These are phyloP conservation scores for Stygiomarasmius scandens DNA, from an alignment of 1,284 basidiomycete species.

Conservation along the genomic window DNA sequence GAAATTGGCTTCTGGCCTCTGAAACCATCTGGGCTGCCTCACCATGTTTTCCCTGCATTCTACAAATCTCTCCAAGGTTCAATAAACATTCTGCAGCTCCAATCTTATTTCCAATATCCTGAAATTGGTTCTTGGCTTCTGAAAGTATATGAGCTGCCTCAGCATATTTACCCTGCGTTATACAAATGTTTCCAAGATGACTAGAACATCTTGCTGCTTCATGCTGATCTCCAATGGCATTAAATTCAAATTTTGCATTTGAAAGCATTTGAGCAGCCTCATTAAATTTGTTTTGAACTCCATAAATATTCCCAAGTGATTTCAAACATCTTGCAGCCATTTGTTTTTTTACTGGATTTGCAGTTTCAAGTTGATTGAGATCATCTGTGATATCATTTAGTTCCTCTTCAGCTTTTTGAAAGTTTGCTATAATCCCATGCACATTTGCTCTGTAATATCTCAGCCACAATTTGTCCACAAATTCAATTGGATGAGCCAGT, in stretches of 20 bases:
- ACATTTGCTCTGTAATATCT: too few species aligned
- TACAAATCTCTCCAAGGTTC: constrained; percentile 3
- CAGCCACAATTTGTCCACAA: background rate
- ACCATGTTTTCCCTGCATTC: constrained; percentile 1
- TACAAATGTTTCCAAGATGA: constrained; percentile 9
- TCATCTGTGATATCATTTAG: too few species aligned
- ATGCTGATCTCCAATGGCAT: constrained; percentile 4
- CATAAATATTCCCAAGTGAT: background rate
- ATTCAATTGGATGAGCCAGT: too few species aligned
- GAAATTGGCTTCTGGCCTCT: background rate
- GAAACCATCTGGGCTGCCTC: background rate
- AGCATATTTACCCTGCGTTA: constrained; percentile 11
- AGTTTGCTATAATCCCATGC: too few species aligned
- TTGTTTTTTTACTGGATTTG: background rate
- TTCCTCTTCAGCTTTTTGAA: too few species aligned
- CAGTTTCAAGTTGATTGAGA: too few species aligned
- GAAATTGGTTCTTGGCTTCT: background rate
- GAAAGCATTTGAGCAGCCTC: constrained; percentile 10
- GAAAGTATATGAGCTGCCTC: background rate
- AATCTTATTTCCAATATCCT: background rate
- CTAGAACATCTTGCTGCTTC: constrained; percentile 8
- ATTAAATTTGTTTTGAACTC: constrained; percentile 7
- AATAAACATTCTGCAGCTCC: constrained; percentile 10
- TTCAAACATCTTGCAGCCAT: constrained; percentile 7
- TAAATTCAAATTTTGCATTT: constrained; percentile 4